Evolutionary conservation across 345 rosid species (phyloP), one percentile per base, ranked within the genome.

Genomic region (Eucalyptus cladocalyx): DNA sequence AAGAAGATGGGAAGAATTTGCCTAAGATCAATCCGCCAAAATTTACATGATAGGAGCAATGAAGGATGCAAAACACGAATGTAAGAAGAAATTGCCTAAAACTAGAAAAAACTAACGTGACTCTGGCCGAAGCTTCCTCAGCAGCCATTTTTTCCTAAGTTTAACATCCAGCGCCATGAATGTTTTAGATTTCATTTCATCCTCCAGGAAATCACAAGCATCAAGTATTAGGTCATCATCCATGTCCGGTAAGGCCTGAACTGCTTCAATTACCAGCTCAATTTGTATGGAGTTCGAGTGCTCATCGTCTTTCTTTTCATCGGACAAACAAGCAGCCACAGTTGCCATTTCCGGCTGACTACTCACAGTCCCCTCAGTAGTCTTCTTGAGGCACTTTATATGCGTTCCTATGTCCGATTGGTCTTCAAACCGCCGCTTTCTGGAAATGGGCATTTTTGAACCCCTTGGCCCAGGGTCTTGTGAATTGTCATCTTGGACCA

Each of bases 191-290:
- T 93, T 96, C 86, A 91, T 87, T 90, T 96, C 98, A 90, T 97
- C 98, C 93, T 97, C 98, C 18, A 95, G 92, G 60, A 96, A 92
- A 92, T 97, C 98, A 87, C 98, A 97, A 23, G 99, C 99, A 90
- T 97, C 99, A 86, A 97, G 86, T 92, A 96, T 92, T 81, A 96
- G 96, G 67, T 97, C 99, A 83, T 95, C 98, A 86, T 97, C 98
- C 96, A 97, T 94, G 69, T 94, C 97, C 30, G 97, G 95, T 86
- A 96, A 91, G 6, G 93, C 95, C 91, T 97, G 98, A 88, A 97
- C 90, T 13, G 98, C 97, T 89, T 88, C 93, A 88, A 97, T 91
- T 3, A 91, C 96, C 18, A 89, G 91, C 91, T 97, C 99, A 88
- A 95, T 94, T 8, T 94, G 87, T 50, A 92, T 37, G 12, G 91